These are phyloP conservation scores for Grammothele lineata DNA, from an alignment of 768 basidiomycete genomes.

Conservation along the genomic window DNA sequence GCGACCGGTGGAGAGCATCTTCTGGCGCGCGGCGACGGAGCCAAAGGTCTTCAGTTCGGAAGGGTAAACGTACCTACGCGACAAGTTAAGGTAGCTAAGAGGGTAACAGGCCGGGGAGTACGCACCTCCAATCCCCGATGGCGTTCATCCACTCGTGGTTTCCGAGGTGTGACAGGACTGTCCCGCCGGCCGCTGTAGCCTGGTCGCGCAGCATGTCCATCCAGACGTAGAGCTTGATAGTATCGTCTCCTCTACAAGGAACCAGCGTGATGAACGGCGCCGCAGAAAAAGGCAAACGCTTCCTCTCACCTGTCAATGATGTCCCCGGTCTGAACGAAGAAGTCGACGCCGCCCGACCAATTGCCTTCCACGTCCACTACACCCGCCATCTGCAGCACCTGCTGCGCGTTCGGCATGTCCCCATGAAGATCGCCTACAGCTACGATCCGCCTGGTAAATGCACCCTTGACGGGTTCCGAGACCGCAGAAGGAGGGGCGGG, in stretches of 20 bases:
- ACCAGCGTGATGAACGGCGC: neutral
- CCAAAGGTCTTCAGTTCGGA: conserved; percentile 84
- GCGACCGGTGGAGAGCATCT: conserved; percentile 67
- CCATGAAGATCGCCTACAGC: conserved; percentile 94
- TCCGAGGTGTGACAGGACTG: conserved; percentile 74
- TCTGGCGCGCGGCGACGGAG: conserved; percentile 62
- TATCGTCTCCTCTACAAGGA: conserved; percentile 73
- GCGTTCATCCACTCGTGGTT: conserved; percentile 98
- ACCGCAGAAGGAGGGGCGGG: neutral
- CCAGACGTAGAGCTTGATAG: conserved; percentile 77
- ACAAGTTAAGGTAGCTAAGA: too few relatives aligned
- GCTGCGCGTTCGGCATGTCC: conserved; percentile 73
- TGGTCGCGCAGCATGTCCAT: conserved; percentile 82
- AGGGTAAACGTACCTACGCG: conserved; percentile 72
- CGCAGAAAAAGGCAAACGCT: neutral
- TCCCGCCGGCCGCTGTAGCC: conserved; percentile 64
- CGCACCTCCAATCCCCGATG: conserved; percentile 84
- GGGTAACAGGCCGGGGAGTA: neutral
- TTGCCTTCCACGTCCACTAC: conserved; percentile 68
- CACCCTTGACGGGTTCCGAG: neutral
- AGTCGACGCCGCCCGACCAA: conserved; percentile 82
- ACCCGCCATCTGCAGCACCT: conserved; percentile 74
- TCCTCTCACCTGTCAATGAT: conserved; percentile 79
- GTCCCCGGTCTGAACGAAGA: conserved; percentile 94
- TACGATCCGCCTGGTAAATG: conserved; percentile 51